Conservation (phyloP, 768 basidiomycete species). For the Hemileccinum rubropunctum region DNA sequence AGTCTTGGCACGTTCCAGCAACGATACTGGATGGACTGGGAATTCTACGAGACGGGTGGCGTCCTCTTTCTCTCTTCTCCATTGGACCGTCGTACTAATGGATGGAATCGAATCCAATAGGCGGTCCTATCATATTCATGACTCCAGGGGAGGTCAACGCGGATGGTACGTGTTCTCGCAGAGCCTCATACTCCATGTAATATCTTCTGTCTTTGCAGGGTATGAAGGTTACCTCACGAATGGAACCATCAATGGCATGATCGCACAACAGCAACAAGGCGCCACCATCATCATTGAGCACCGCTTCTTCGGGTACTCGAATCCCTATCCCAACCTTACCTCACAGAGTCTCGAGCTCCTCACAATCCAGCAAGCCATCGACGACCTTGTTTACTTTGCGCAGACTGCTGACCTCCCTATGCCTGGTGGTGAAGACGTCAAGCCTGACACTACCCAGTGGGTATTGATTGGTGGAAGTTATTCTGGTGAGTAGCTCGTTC, state of each 20-base stretch:
- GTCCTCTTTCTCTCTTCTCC: neutral
- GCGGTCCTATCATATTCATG: slow-evolving; percentile 26
- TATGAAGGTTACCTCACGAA: slow-evolving; percentile 61
- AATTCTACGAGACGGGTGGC: slow-evolving; percentile 57
- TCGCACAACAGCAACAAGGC: slow-evolving; percentile 67
- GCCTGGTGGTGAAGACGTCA: slow-evolving; percentile 59
- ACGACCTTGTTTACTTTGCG: slow-evolving; percentile 70
- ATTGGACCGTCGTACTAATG: neutral
- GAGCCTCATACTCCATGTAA: neutral
- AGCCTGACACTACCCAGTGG: slow-evolving; percentile 50
- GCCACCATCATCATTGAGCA: slow-evolving; percentile 67
- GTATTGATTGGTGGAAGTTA: slow-evolving; percentile 43
- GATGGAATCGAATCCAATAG: slow-evolving; percentile 2
- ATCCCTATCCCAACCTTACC: slow-evolving; percentile 60
- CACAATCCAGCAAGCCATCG: slow-evolving; percentile 72
- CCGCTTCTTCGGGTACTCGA: slow-evolving; percentile 72
- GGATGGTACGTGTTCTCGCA: slow-evolving; percentile 26
- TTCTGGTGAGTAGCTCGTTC: slow-evolving; percentile 19
- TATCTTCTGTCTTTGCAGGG: slow-evolving; percentile 8
- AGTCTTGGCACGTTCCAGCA: slow-evolving; percentile 70
- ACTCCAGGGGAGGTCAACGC: slow-evolving; percentile 69
- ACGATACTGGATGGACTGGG: slow-evolving; percentile 68
- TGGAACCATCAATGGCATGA: slow-evolving; percentile 56
- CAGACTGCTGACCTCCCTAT: slow-evolving; percentile 64
- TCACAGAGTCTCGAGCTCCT: slow-evolving; percentile 55